Conservation (phyloP, 495 filamentous ascomycete species). For the Friedmanniomyces endolithicus region DNA sequence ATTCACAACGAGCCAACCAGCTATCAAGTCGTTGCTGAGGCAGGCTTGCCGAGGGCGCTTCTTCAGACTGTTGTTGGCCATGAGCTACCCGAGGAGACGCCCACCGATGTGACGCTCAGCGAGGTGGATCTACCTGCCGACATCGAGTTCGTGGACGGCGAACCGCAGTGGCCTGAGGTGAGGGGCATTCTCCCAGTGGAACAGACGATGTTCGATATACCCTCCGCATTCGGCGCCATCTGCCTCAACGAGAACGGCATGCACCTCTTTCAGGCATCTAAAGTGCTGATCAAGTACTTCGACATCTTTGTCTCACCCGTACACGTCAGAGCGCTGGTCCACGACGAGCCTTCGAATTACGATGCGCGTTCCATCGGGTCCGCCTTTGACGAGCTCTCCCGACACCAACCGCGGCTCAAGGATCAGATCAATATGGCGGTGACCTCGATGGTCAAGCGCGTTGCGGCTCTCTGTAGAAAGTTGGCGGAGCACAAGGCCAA, state of each 20-base stretch:
- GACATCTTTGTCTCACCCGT: slow-evolving; percentile 87
- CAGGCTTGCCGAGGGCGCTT: slow-evolving; percentile 73
- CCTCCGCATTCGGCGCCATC: slow-evolving; percentile 81
- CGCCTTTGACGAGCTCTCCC: slow-evolving; percentile 85
- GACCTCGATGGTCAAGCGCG: slow-evolving; percentile 69
- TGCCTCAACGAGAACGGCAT: slow-evolving; percentile 83
- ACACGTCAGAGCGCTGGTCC: slow-evolving; percentile 70
- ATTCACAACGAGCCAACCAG: slow-evolving; percentile 99
- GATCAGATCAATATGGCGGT: slow-evolving; percentile 65
- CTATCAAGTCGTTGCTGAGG: slow-evolving; percentile 87
- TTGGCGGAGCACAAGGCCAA: slow-evolving; percentile 54
- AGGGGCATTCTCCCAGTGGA: slow-evolving; percentile 66
- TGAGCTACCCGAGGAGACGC: slow-evolving; percentile 26
- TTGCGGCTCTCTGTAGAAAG: slow-evolving; percentile 53
- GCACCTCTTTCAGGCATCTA: slow-evolving; percentile 73
- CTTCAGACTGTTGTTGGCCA: slow-evolving; percentile 46
- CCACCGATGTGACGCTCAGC: slow-evolving; percentile 5
- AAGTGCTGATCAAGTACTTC: slow-evolving; percentile 72
- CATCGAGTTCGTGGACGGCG: slow-evolving; percentile 11
- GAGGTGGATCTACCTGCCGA: slow-evolving; percentile 21
- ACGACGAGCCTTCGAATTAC: slow-evolving; percentile 37
- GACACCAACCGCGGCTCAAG: slow-evolving; percentile 80
- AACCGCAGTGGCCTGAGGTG: slow-evolving; percentile 36
- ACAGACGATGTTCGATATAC: slow-evolving; percentile 77
- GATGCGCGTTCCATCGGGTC: slow-evolving; percentile 57